phyloP scores from a whole-genome alignment of 2,329 filamentous ascomycete genomes.

The Talaromyces verruculosus region DNA sequence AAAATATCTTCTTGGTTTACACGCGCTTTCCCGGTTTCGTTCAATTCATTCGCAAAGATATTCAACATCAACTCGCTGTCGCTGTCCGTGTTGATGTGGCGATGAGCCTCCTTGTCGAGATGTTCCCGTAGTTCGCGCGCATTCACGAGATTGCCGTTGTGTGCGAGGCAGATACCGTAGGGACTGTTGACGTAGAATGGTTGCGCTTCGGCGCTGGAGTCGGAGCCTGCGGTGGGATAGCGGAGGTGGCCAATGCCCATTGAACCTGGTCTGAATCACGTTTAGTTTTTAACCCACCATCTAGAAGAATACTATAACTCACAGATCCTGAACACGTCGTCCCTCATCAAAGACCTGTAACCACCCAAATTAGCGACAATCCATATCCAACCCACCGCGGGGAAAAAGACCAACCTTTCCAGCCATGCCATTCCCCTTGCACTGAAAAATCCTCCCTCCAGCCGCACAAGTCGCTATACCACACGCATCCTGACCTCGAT shows the following conservation, averaged over 20 bases:
- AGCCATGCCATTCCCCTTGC: conserved; percentile 88
- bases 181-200: conserved; percentile 90
- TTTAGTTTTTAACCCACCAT: not conserved
- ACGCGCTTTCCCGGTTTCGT: conserved; percentile 76
- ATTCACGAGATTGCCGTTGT: conserved; percentile 90
- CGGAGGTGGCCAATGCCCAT: conserved; percentile 85
- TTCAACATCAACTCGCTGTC: conserved; percentile 88
- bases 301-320: not conserved
- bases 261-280: conserved; percentile 60
- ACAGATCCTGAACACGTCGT: conserved; percentile 66
- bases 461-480: conserved; percentile 75
- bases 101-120: conserved; percentile 74
- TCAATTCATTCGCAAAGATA: conserved; percentile 79
- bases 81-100: conserved; percentile 87
- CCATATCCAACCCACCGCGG: not conserved
- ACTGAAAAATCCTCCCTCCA: conserved; percentile 80
- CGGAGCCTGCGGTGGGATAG: conserved; percentile 86
- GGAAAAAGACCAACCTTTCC: conserved; percentile 58
- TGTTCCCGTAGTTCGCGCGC: conserved; percentile 67
- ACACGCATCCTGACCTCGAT: conserved; percentile 83
- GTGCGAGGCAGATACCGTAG: conserved; percentile 76
- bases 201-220: conserved; percentile 80
- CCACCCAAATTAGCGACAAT: not conserved
- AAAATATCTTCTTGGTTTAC: conserved; percentile 78
- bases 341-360: conserved; percentile 67